These are phyloP conservation scores for Sporothrix sp. DNA, from an alignment of 2,329 filamentous ascomycete genomes.

Conservation along the genomic window DNA sequence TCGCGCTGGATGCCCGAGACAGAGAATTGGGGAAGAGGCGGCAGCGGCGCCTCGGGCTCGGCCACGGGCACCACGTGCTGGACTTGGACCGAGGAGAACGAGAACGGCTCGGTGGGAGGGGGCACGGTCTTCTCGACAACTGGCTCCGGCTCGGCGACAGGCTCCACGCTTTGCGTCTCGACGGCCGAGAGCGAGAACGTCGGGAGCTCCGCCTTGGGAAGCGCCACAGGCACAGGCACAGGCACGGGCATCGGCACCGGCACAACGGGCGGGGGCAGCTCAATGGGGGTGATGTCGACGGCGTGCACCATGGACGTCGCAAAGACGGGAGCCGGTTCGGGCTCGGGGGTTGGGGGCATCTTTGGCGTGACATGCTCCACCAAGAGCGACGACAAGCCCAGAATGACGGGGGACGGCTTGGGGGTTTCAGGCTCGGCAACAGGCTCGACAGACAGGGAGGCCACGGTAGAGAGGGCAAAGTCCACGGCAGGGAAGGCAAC, in stretches of 20 bases:
- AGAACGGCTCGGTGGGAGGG: slow-evolving; percentile 19
- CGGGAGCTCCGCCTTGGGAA: slow-evolving; percentile 6
- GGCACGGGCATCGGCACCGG: no score
- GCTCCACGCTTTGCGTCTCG: slow-evolving; percentile 35
- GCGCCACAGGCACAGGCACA: slow-evolving; percentile 3
- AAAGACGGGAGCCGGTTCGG: slow-evolving; percentile 7
- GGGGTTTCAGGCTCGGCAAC: slow-evolving; percentile 9
- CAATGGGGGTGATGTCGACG: slow-evolving; percentile 14
- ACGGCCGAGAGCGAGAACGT: slow-evolving; percentile 32
- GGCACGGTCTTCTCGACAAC: slow-evolving; percentile 18
- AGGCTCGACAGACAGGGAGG: slow-evolving; percentile 11
- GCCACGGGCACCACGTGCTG: slow-evolving; percentile 20
- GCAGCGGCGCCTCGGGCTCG: slow-evolving; percentile 16
- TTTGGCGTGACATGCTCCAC: slow-evolving; percentile 10
- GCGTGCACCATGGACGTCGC: slow-evolving; percentile 11
- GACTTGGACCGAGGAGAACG: slow-evolving; percentile 15
- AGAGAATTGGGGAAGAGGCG: slow-evolving; percentile 22
- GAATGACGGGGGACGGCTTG: not conserved
- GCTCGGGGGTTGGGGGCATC: slow-evolving; percentile 2
- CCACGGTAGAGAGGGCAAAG: slow-evolving; percentile 12
- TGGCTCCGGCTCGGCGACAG: slow-evolving; percentile 28
- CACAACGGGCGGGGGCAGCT: slow-evolving; percentile 8
- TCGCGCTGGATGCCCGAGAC: slow-evolving; percentile 30
- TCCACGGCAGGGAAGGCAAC: not conserved
- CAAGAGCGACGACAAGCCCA: slow-evolving; percentile 10